These are phyloP conservation scores for Hymenoscyphus fraxineus DNA, from an alignment of 2,329 filamentous ascomycete genomes.

Conservation along the genomic window DNA sequence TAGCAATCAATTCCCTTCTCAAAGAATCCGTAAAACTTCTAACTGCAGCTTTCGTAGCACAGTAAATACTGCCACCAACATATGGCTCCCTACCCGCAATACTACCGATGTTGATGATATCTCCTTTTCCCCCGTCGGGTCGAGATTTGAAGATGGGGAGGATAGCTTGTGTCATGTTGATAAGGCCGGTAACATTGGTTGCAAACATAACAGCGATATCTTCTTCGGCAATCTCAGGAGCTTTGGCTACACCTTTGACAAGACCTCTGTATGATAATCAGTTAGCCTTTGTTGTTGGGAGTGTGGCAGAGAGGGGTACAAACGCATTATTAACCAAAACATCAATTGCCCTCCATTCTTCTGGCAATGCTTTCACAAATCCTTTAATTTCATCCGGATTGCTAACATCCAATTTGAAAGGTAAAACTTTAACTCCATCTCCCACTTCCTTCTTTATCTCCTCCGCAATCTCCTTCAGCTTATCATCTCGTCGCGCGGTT, in stretches of 20 bases:
- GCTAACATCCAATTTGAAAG: conserved; percentile 84
- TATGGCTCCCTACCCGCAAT: conserved; percentile 90
- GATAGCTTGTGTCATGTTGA: conserved; percentile 94
- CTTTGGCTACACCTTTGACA: conserved; percentile 82
- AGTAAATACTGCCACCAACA: conserved; percentile 84
- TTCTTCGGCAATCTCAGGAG: conserved; percentile 74
- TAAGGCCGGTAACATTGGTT: conserved; percentile 91
- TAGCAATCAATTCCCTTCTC: conserved; percentile 77
- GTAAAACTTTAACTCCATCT: conserved; percentile 74
- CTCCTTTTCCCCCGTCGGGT: conserved; percentile 70
- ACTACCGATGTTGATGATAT: conserved; percentile 93
- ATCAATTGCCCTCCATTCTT: conserved; percentile 80
- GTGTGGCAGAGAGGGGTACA: conserved; percentile 35
- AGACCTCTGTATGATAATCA: conserved; percentile 58
- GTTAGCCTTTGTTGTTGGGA: background rate
- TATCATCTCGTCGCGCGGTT: conserved; percentile 81
- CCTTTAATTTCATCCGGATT: conserved; percentile 67
- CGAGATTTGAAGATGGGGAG: conserved; percentile 73
- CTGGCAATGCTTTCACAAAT: conserved; percentile 71
- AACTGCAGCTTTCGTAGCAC: conserved; percentile 86
- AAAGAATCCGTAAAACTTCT: conserved; percentile 79
- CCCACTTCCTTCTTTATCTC: conserved; percentile 76
- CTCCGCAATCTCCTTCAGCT: conserved; percentile 68
- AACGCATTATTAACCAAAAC: conserved; percentile 96
- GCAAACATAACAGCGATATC: conserved; percentile 86